These are phyloP conservation scores for Pythium sp. DNA, from an alignment of 352 stramenopile species.

Conservation along the genomic window DNA sequence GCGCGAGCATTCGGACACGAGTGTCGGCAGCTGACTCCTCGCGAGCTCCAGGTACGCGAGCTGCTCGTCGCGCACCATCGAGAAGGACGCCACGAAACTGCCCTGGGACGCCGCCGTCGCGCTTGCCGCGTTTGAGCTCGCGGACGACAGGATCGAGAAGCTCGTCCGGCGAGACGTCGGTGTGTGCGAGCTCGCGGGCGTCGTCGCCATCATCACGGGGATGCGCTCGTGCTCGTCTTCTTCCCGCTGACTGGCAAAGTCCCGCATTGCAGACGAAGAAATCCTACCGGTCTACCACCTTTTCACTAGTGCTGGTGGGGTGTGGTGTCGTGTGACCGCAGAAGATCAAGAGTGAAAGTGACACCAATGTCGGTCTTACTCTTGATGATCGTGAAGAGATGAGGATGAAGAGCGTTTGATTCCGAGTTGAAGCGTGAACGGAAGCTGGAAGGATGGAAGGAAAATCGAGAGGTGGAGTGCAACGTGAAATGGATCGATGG, in stretches of 20 bases:
- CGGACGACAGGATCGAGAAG: constrained; percentile 2
- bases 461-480: neutral
- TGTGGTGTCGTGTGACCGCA: neutral
- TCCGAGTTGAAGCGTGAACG: neutral
- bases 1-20: constrained; percentile 35
- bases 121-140: neutral
- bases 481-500: neutral
- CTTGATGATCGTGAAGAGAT: neutral
- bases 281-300: neutral
- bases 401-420: neutral
- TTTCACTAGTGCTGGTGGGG: neutral
- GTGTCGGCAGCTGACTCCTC: constrained; percentile 23
- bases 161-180: neutral
- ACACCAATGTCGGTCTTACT: neutral
- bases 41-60: constrained; percentile 23
- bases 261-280: neutral
- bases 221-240: constrained; percentile 10
- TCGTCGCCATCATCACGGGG: neutral
- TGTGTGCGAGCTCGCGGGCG: neutral
- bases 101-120: constrained; percentile 19
- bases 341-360: neutral
- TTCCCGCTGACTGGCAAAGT: constrained; percentile 1
- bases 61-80: constrained; percentile 47
- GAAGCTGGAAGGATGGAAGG: neutral
- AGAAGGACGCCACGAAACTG: constrained; percentile 50